Percentiles rank a stretch among this genome's conserved stretches.
Evolutionary conservation across 257 asterid species (phyloP).

Genomic region (Nicotiana noctiflora): DNA sequence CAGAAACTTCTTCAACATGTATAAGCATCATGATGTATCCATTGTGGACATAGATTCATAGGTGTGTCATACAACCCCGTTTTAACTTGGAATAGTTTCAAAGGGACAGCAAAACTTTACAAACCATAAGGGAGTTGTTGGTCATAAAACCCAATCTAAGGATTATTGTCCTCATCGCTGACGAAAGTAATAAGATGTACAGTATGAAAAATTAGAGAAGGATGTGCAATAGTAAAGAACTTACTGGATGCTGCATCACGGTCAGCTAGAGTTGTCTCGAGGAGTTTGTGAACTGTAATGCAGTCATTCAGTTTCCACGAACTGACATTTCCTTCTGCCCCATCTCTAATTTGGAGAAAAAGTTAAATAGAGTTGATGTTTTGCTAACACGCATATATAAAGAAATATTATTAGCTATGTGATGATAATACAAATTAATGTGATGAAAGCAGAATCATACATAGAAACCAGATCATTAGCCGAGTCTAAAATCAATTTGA

Average conservation of each 20-base stretch:
- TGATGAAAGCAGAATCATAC: slow-evolving; percentile 36
- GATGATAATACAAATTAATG: neutral
- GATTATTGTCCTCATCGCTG: neutral
- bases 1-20: neutral
- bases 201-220: neutral
- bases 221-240: slow-evolving; percentile 7
- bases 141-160: neutral
- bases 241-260: slow-evolving; percentile 77
- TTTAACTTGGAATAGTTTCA: neutral
- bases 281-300: slow-evolving; percentile 60
- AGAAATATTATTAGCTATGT: neutral
- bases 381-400: neutral
- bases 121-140: neutral
- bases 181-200: neutral
- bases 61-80: neutral
- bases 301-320: slow-evolving; percentile 68
- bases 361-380: neutral
- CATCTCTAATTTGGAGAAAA: slow-evolving; percentile 37
- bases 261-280: slow-evolving; percentile 45
- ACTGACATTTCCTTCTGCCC: slow-evolving; percentile 31
- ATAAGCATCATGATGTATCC: neutral
- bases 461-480: slow-evolving; percentile 34
- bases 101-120: neutral
- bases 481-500: slow-evolving; percentile 71
- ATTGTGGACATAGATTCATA: neutral